Conservation (phyloP, 73 alveolate genomes). For the Durusdinium trenchii region DNA sequence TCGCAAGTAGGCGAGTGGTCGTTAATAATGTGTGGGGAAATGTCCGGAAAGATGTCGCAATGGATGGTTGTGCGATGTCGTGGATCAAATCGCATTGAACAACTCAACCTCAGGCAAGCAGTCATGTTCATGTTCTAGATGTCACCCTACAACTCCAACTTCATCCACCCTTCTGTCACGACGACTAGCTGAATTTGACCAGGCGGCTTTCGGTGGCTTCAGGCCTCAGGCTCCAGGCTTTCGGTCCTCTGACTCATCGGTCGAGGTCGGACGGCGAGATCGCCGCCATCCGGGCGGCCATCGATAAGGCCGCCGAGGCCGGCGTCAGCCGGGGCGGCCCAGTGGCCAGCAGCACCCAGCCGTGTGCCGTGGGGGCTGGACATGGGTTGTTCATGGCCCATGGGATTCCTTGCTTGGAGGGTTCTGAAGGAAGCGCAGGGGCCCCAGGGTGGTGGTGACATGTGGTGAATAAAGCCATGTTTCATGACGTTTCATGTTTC, state of each 20-base stretch:
- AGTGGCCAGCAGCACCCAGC: too few species aligned
- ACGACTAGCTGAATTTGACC: not conserved
- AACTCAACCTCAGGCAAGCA: not conserved
- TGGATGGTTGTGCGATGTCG: not conserved
- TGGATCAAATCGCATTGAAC: not conserved
- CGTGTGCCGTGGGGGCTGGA: too few species aligned
- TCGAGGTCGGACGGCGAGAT: constrained; percentile 46
- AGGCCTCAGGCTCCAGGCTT: not conserved
- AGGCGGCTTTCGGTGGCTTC: not conserved
- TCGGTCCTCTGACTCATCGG: not conserved
- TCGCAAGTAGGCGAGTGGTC: not conserved
- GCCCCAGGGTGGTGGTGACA: too few species aligned
- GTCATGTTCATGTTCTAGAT: too few species aligned
- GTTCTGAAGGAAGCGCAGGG: too few species aligned
- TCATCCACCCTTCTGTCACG: not conserved
- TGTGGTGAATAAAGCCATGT: too few species aligned
- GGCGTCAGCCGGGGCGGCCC: constrained; percentile 30
- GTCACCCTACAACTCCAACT: too few species aligned
- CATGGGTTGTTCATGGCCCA: too few species aligned
- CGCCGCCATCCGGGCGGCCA: constrained; percentile 30
- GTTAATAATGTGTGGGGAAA: too few species aligned
- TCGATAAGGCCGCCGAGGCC: constrained; percentile 38
- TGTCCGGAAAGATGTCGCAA: not conserved
- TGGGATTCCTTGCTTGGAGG: too few species aligned
- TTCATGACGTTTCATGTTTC: too few species aligned